Evolutionary conservation across 78 protist genomes (phyloP).

Genomic region (Chrysochromulina parva): DNA sequence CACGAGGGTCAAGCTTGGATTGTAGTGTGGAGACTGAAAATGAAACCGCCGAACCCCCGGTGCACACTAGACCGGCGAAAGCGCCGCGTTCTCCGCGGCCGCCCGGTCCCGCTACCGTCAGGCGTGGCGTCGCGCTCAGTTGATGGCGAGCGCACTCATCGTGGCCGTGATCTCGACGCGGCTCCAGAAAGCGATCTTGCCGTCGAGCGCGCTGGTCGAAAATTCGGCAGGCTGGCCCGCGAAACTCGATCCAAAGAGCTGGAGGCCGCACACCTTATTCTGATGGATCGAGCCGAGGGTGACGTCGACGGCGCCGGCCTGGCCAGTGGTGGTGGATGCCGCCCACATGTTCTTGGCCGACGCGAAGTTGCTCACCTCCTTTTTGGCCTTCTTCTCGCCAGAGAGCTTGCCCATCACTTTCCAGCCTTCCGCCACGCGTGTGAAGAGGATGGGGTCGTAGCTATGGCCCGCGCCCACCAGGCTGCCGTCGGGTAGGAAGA

Average conservation of each 20-base stretch:
- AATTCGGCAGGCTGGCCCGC: background rate
- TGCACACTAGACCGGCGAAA: too few relatives aligned
- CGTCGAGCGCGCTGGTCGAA: slow-evolving; percentile 3
- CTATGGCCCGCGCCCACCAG: background rate
- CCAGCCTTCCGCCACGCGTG: background rate
- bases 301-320: too few relatives aligned
- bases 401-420: background rate
- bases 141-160: background rate
- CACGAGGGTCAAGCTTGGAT: too few relatives aligned
- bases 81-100: too few relatives aligned
- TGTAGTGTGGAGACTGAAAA: too few relatives aligned
- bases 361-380: too few relatives aligned
- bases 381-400: too few relatives aligned
- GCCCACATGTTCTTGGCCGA: background rate
- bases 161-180: background rate
- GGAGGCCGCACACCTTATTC: background rate
- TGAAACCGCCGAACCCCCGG: too few relatives aligned
- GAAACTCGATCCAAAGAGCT: too few relatives aligned
- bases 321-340: background rate
- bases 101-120: too few relatives aligned
- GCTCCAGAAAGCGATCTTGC: background rate
- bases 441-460: background rate
- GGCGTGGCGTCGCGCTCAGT: too few relatives aligned
- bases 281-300: background rate
- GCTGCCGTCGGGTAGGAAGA: background rate